Base-by-base conservation (phyloP, 345 rosid genomes). In the Linum usitatissimum region DNA sequence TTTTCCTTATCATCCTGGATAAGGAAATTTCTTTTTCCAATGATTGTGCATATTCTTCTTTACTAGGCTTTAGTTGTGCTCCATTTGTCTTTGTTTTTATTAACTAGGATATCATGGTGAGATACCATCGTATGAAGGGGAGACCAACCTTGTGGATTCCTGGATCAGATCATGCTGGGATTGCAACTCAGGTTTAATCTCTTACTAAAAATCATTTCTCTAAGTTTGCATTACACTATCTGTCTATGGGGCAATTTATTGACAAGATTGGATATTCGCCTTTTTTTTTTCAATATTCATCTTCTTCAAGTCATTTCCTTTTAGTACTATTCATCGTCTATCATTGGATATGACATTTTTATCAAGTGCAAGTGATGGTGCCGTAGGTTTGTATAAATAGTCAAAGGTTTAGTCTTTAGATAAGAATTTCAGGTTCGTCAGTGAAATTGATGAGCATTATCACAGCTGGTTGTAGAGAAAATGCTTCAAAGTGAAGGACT, bases 121-220 rank as follows among this genome's bases (percentile, higher is more conserved):
- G 98, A 73, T 89, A 85, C 78, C 75, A 82, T 59, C 81, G 98
- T 36, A 92, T 92, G 98, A 92, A 77, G 75, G 98, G 96, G 64
- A 89, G 80, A 71, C 96, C 98, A 66, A 84, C 98, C 55, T 87
- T 92, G 49, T 92, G 98, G 98, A 79, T 92, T 79, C 98, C 98
- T 40, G 96, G 98, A 64, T 85, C 96, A 61, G 96, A 92, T 79
- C 98, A 92, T 84, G 98, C 98, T 64, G 98, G 96, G 55, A 92
- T 89, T 58, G 98, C 98, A 66, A 89, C 98, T 62, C 96, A 87
- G 96, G 98, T 92, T 64, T 19, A 67, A 75, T 34, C 58, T 72
- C 59, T 57, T 55, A 65, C 61, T 51, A 18, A 73, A 62, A 1
- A 6, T 12, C 23, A 28, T 18, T 18, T 13, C 30, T 55, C 30